Conservation (phyloP, 352 stramenopile genomes). For the Phytophthora rubi region DNA sequence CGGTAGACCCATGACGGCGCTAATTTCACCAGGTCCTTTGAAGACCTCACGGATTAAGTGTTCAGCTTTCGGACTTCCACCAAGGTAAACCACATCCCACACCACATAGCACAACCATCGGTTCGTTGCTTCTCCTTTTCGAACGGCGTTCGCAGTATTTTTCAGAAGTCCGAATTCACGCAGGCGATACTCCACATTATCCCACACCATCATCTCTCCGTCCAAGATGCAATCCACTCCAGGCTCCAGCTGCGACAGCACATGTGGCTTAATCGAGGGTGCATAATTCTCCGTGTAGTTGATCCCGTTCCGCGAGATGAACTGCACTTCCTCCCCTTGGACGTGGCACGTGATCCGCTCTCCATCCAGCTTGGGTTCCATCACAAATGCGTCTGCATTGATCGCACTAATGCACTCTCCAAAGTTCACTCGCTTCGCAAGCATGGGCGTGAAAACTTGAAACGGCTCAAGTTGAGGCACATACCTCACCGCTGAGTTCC, state of each 20-base stretch:
- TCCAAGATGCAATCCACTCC: conserved; percentile 82
- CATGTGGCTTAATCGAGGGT: conserved; percentile 59
- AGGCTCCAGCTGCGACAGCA: conserved; percentile 63
- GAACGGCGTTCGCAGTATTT: conserved; percentile 72
- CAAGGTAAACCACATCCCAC: conserved; percentile 85
- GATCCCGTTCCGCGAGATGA: conserved; percentile 86
- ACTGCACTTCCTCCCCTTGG: conserved; percentile 63
- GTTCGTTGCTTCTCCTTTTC: conserved; percentile 56
- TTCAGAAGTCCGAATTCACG: conserved; percentile 86
- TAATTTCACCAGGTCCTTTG: conserved; percentile 58
- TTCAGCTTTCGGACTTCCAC: conserved; percentile 47
- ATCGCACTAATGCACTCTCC: conserved; percentile 80
- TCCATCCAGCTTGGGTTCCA: conserved; percentile 88
- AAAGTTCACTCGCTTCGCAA: conserved; percentile 88
- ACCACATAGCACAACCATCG: conserved; percentile 88
- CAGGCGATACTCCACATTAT: conserved; percentile 77
- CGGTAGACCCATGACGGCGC: conserved; percentile 77
- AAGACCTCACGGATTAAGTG: conserved; percentile 74
- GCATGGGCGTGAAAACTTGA: conserved; percentile 88
- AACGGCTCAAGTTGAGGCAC: conserved; percentile 82
- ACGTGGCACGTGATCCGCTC: conserved; percentile 87
- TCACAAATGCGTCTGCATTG: conserved; percentile 72
- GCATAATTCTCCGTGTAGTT: conserved; percentile 85
- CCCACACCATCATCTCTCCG: conserved; percentile 91
- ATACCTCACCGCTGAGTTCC: conserved; percentile 84